A percentile compares a stretch with the other conserved stretches of the same genome.
phyloP scores from a whole-genome alignment of 164 flowering plant genomes.

The Macadamia integrifolia region DNA sequence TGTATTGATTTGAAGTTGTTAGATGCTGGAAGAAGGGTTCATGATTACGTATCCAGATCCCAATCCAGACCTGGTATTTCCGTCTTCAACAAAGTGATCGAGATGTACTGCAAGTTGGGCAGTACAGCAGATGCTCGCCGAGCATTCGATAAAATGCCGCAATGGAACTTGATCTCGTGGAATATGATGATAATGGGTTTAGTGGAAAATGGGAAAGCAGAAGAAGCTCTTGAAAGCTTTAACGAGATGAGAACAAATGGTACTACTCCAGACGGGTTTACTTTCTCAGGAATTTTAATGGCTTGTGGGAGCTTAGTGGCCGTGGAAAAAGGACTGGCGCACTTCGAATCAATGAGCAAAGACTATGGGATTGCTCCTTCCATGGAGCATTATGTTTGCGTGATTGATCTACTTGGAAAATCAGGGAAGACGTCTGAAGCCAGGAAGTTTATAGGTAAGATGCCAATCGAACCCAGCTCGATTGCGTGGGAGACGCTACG shows the following conservation, averaged over 20 bases:
- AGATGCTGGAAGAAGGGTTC: slow-evolving; percentile 20
- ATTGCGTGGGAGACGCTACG: slow-evolving; percentile 22
- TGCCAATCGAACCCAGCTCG: slow-evolving; percentile 34
- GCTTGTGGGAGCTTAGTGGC: slow-evolving; percentile 33
- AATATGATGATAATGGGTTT: slow-evolving; percentile 24
- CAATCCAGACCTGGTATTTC: slow-evolving; percentile 1
- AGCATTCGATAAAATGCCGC: slow-evolving; percentile 28
- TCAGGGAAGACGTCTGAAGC: slow-evolving; percentile 30
- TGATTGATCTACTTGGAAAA: slow-evolving; percentile 37
- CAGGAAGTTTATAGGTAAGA: slow-evolving; percentile 27
- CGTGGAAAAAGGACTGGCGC: slow-evolving; percentile 22
- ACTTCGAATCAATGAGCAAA: slow-evolving; percentile 35
- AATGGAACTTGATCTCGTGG: slow-evolving; percentile 21
- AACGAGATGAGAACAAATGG: slow-evolving; percentile 21
- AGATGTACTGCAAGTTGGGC: slow-evolving; percentile 21
- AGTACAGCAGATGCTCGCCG: slow-evolving; percentile 11
- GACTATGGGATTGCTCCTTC: slow-evolving; percentile 32
- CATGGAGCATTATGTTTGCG: slow-evolving; percentile 33
- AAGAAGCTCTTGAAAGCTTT: slow-evolving; percentile 22
- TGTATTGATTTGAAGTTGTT: slow-evolving; percentile 19
- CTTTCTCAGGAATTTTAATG: slow-evolving; percentile 28
- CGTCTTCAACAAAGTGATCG: slow-evolving; percentile 20
- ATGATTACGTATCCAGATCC: slow-evolving; percentile 13
- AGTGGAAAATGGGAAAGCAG: slow-evolving; percentile 18
- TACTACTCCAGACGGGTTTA: slow-evolving; percentile 24